A percentile compares a stretch with the other conserved stretches of the same genome.
Evolutionary conservation across 768 basidiomycete genomes (phyloP).

Genomic region (Imleria badia): DNA sequence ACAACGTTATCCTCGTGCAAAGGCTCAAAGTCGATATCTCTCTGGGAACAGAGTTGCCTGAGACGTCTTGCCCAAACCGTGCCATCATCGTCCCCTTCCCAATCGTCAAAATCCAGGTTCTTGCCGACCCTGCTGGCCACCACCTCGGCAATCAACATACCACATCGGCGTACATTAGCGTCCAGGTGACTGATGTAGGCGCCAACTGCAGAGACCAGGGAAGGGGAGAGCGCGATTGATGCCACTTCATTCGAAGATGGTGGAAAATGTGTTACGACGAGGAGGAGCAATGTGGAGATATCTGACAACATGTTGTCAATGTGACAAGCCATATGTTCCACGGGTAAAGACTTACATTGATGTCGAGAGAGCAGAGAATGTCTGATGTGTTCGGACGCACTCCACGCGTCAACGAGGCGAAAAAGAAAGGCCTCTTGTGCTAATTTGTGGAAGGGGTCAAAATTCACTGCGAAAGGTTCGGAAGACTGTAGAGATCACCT

Average conservation of each 20-base stretch:
- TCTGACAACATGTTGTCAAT: slow-evolving; percentile 44
- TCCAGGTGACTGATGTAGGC: slow-evolving; percentile 80
- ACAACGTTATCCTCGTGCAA: slow-evolving; percentile 12
- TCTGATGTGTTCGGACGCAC: slow-evolving; percentile 72
- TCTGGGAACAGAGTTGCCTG: slow-evolving; percentile 47
- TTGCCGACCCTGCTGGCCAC: slow-evolving; percentile 63
- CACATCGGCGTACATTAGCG: slow-evolving; percentile 73
- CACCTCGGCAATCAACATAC: slow-evolving; percentile 90
- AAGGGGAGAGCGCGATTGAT: slow-evolving; percentile 50
- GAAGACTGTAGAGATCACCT: slow-evolving; percentile 23
- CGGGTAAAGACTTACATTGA: slow-evolving; percentile 54
- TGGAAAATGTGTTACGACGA: slow-evolving; percentile 62
- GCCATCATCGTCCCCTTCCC: slow-evolving; percentile 75
- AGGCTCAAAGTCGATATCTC: slow-evolving; percentile 52
- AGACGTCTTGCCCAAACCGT: slow-evolving; percentile 64
- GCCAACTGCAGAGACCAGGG: slow-evolving; percentile 68
- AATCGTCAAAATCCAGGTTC: slow-evolving; percentile 74
- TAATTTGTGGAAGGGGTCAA: slow-evolving; percentile 13
- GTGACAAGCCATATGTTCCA: background rate
- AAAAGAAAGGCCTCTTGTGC: slow-evolving; percentile 50
- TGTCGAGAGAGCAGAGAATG: slow-evolving; percentile 76
- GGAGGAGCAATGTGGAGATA: slow-evolving; percentile 67
- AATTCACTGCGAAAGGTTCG: background rate
- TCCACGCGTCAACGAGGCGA: slow-evolving; percentile 64
- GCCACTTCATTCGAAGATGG: slow-evolving; percentile 44